Percentiles rank a stretch among this genome's conserved stretches.
Conservation (phyloP, 441 rosid genomes). For the Pelargonium fulgidum region DNA sequence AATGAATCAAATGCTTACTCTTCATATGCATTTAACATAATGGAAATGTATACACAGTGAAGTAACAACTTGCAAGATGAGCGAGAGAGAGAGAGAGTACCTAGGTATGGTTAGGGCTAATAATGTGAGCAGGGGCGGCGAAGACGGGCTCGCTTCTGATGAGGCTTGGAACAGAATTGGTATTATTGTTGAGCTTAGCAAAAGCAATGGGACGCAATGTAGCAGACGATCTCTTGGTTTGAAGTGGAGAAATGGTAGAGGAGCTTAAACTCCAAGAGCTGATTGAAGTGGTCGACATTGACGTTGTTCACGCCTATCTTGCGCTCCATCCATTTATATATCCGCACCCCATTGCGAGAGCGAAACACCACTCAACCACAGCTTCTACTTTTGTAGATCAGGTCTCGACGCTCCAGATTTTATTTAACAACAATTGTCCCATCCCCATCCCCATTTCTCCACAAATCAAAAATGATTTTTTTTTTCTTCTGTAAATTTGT, state of each 20-base stretch:
- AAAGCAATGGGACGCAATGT: constrained; percentile 37
- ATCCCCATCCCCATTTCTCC: not conserved
- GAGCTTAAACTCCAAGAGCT: constrained; percentile 53
- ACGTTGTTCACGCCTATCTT: constrained; percentile 30
- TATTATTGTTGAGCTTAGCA: constrained; percentile 34
- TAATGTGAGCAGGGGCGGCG: constrained; percentile 64
- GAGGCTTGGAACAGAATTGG: constrained; percentile 51
- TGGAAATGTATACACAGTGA: too few relatives aligned
- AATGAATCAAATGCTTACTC: too few relatives aligned
- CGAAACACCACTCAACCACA: constrained; percentile 35
- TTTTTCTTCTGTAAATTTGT: too few relatives aligned
- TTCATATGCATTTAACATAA: too few relatives aligned
- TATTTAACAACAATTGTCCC: too few relatives aligned
- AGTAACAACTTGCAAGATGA: too few relatives aligned
- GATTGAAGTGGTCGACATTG: constrained; percentile 64
- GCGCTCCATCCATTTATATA: not conserved
- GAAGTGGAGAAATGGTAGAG: constrained; percentile 30
- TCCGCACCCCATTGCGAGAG: constrained; percentile 29
- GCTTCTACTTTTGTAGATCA: constrained; percentile 43
- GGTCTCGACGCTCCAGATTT: constrained; percentile 38
- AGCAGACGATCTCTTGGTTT: constrained; percentile 21
- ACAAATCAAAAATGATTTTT: too few relatives aligned
- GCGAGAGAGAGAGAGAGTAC: constrained; percentile 28
- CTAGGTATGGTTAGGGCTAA: constrained; percentile 44
- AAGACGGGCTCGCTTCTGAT: constrained; percentile 79